Percentiles rank a stretch among this genome's conserved stretches.
Conservation (phyloP, 73 alveolate genomes). For the Tetrahymena elliotti region DNA sequence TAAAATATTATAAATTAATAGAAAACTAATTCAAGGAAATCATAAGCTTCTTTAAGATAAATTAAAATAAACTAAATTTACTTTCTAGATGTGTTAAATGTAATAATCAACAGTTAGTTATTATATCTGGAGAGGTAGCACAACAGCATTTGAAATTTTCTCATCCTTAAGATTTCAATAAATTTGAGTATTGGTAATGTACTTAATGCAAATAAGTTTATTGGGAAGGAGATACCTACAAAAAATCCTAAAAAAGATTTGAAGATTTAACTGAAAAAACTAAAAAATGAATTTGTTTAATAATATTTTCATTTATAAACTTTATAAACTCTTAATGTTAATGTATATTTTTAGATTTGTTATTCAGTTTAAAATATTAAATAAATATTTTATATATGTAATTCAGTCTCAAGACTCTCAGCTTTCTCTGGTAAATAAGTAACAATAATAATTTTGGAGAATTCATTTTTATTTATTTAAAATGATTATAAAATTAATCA, state of each 20-base stretch:
- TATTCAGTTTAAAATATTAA: too few species aligned
- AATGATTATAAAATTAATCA: too few species aligned
- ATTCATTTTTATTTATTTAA: too few species aligned
- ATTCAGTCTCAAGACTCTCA: too few species aligned
- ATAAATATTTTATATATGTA: too few species aligned
- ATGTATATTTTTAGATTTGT: too few species aligned
- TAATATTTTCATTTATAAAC: too few species aligned
- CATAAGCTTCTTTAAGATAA: neutral
- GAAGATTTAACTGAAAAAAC: neutral
- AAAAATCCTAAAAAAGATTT: neutral
- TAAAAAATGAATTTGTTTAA: neutral
- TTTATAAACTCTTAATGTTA: too few species aligned
- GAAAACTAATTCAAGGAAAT: conserved; percentile 37
- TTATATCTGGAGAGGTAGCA: neutral
- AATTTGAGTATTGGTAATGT: neutral
- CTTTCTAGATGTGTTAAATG: conserved; percentile 22
- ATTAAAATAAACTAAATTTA: neutral
- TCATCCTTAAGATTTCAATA: neutral
- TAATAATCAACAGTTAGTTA: neutral
- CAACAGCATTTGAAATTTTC: neutral
- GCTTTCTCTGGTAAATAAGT: too few species aligned
- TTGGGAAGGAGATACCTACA: neutral
- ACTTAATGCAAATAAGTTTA: neutral
- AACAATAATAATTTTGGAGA: too few species aligned
- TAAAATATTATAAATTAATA: neutral